Conservation (phyloP, 345 rosid species). For the Citrus medica region DNA sequence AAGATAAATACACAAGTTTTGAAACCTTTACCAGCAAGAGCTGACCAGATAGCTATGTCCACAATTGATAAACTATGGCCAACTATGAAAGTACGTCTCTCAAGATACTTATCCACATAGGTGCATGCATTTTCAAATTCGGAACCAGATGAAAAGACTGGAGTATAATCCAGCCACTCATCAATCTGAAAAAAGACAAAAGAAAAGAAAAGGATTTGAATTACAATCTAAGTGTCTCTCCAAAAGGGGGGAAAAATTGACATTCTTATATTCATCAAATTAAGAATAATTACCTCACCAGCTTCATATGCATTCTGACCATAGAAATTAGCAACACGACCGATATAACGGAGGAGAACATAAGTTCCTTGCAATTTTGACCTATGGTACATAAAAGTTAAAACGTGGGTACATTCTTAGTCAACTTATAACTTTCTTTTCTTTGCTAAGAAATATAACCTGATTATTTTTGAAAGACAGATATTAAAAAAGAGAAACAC, state of each 20-base stretch:
- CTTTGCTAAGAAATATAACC: neutral
- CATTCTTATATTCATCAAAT: neutral
- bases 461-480: neutral
- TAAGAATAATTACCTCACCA: constrained; percentile 23
- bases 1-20: neutral
- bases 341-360: constrained; percentile 65
- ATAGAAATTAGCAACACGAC: constrained; percentile 27
- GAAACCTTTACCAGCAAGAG: constrained; percentile 60
- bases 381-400: constrained; percentile 28
- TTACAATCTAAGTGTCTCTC: too few relatives aligned
- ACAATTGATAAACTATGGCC: constrained; percentile 70
- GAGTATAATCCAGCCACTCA: constrained; percentile 41
- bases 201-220: neutral
- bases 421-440: too few relatives aligned
- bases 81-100: constrained; percentile 60
- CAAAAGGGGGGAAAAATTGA: too few relatives aligned
- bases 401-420: too few relatives aligned
- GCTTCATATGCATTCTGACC: neutral
- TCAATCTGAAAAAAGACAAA: constrained; percentile 24
- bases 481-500: neutral
- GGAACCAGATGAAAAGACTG: constrained; percentile 64
- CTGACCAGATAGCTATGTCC: constrained; percentile 86
- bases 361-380: constrained; percentile 44
- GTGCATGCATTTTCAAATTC: constrained; percentile 79
- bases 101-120: constrained; percentile 50